Conservation (phyloP, 2,329 filamentous ascomycete species). For the Alternaria gansuensis region DNA sequence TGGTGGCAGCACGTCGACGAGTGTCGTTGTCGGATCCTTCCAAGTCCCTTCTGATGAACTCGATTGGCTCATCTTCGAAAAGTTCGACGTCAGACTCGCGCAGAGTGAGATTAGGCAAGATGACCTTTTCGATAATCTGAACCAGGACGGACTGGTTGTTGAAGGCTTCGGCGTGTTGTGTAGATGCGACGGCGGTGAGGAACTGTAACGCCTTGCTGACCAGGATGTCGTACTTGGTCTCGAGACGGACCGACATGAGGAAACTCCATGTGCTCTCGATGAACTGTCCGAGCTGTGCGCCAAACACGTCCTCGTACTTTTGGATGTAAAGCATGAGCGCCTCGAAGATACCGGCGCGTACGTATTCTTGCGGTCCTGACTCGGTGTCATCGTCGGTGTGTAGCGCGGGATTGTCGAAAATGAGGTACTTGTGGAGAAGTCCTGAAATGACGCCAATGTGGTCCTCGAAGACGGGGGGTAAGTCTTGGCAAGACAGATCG, state of each 20-base stretch:
- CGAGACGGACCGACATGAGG: constrained; percentile 82
- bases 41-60: constrained; percentile 93
- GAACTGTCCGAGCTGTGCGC: constrained; percentile 79
- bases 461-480: constrained; percentile 93
- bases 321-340: constrained; percentile 87
- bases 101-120: constrained; percentile 89
- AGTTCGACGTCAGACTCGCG: constrained; percentile 94
- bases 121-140: constrained; percentile 94
- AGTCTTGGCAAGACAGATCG: constrained; percentile 96
- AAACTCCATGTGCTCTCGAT: constrained; percentile 91
- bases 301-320: constrained; percentile 96
- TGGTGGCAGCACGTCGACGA: constrained; percentile 87
- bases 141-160: constrained; percentile 80
- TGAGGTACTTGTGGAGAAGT: constrained; percentile 90
- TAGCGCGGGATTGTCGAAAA: constrained; percentile 84
- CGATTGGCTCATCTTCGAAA: constrained; percentile 98
- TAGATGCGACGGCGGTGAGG: constrained; percentile 83
- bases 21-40: constrained; percentile 98
- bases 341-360: constrained; percentile 94
- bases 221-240: constrained; percentile 92
- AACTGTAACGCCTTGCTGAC: constrained; percentile 96
- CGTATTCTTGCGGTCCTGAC: constrained; percentile 81
- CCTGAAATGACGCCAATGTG: constrained; percentile 79
- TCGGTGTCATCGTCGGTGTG: constrained; percentile 90
- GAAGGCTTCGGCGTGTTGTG: constrained; percentile 83